A percentile compares a stretch with the other conserved stretches of the same genome.
Evolutionary conservation across 768 basidiomycete species (phyloP).

Genomic region (Boletus bicolor): DNA sequence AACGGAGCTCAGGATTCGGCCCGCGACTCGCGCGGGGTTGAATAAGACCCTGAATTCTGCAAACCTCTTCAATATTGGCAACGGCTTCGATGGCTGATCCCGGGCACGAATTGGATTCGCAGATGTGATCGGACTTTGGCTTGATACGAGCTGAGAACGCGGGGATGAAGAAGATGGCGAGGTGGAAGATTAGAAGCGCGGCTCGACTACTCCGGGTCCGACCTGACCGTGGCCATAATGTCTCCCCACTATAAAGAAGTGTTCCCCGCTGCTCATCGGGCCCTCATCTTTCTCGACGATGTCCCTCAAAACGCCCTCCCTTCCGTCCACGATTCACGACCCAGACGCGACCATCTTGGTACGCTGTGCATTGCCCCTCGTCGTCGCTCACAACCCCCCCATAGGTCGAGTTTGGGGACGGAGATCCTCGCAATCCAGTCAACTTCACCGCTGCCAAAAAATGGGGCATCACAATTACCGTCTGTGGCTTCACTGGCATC

Average conservation of each 20-base stretch:
- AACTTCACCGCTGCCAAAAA: slow-evolving; percentile 38
- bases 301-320: slow-evolving; percentile 9
- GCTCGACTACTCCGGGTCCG: slow-evolving; percentile 2
- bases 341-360: slow-evolving; percentile 16
- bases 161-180: slow-evolving; percentile 4
- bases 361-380: neutral
- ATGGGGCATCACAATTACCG: slow-evolving; percentile 39
- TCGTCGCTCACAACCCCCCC: neutral
- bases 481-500: slow-evolving; percentile 33
- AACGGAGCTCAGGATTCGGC: neutral
- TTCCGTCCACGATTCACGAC: slow-evolving; percentile 17
- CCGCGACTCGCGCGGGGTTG: neutral
- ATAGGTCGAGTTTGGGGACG: slow-evolving; percentile 41
- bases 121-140: slow-evolving; percentile 2
- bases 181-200: neutral
- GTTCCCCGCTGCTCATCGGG: neutral
- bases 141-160: neutral
- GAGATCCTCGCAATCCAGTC: slow-evolving; percentile 39
- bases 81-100: slow-evolving; percentile 12
- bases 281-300: neutral
- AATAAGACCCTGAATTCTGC: neutral
- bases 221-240: slow-evolving; percentile 9
- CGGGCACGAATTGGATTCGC: slow-evolving; percentile 9
- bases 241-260: slow-evolving; percentile 13
- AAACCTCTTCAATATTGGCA: slow-evolving; percentile 1